Conservation (phyloP, 768 basidiomycete genomes). For the Hygrocybe punicea region DNA sequence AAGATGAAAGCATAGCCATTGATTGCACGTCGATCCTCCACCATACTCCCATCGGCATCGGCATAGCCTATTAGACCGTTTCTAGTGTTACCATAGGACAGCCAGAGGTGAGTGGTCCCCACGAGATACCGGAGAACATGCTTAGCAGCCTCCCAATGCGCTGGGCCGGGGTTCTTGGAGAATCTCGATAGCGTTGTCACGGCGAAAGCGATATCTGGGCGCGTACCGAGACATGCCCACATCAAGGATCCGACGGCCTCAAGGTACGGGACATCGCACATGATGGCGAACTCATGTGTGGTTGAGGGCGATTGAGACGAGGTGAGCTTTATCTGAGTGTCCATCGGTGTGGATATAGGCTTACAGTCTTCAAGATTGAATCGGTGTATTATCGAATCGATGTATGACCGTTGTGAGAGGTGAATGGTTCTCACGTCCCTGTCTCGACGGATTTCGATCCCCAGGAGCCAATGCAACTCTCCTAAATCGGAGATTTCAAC, state of each 20-base stretch:
- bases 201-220: conserved; percentile 31
- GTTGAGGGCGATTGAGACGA: conserved; percentile 16
- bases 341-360: conserved; percentile 27
- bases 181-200: conserved; percentile 28
- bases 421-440: conserved; percentile 11
- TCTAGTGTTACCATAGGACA: conserved; percentile 14
- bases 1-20: conserved; percentile 32
- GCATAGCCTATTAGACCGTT: conserved; percentile 20
- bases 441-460: conserved; percentile 8
- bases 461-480: conserved; percentile 10
- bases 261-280: conserved; percentile 23
- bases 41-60: conserved; percentile 23
- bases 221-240: conserved; percentile 22
- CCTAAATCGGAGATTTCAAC: neutral
- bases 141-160: conserved; percentile 6
- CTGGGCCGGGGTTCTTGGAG: conserved; percentile 27
- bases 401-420: conserved; percentile 30
- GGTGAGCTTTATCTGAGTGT: conserved; percentile 17
- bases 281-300: conserved; percentile 13
- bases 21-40: conserved; percentile 24
- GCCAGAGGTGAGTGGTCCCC: conserved; percentile 9
- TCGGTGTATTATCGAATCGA: conserved; percentile 27
- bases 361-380: conserved; percentile 26
- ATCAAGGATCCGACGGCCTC: conserved; percentile 27
- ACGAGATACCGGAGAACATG: conserved; percentile 33